These are phyloP conservation scores for Aspergillus diversus DNA, from an alignment of 495 filamentous ascomycete species.

Conservation along the genomic window DNA sequence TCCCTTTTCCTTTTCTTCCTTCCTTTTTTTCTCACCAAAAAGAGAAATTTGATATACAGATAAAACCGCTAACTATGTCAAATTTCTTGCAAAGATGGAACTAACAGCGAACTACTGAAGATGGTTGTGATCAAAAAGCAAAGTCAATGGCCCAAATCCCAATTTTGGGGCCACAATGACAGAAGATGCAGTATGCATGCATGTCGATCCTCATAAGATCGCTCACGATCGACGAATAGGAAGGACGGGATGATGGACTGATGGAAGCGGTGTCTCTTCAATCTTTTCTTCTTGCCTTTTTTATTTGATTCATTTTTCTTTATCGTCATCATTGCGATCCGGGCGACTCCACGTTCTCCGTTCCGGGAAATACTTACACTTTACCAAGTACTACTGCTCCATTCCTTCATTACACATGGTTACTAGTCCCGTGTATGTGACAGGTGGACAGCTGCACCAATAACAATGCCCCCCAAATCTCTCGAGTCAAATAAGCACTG, in stretches of 20 bases:
- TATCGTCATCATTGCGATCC: neutral
- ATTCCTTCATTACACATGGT: too few species aligned
- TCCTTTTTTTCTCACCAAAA: too few species aligned
- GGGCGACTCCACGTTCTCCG: too few species aligned
- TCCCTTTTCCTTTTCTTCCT: too few species aligned
- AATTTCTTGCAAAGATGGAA: neutral
- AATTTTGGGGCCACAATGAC: slow-evolving; percentile 1
- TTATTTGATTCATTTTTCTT: neutral
- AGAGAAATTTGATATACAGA: too few species aligned
- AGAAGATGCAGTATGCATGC: slow-evolving; percentile 7
- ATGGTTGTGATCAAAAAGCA: neutral
- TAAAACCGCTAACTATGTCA: too few species aligned
- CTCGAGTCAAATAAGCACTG: too few species aligned
- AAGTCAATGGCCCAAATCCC: neutral
- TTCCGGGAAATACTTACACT: too few species aligned
- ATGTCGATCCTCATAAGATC: slow-evolving; percentile 18
- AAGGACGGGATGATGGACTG: neutral
- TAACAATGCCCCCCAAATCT: too few species aligned
- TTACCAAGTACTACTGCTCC: too few species aligned
- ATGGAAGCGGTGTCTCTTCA: neutral
- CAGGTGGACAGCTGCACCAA: too few species aligned
- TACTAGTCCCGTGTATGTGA: too few species aligned
- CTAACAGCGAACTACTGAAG: neutral
- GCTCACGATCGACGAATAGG: slow-evolving; percentile 7
- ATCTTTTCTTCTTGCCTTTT: neutral